Percentiles rank a stretch among this genome's conserved stretches.
phyloP scores from a whole-genome alignment of 345 rosid genomes.

The Rhizophora apiculata region DNA sequence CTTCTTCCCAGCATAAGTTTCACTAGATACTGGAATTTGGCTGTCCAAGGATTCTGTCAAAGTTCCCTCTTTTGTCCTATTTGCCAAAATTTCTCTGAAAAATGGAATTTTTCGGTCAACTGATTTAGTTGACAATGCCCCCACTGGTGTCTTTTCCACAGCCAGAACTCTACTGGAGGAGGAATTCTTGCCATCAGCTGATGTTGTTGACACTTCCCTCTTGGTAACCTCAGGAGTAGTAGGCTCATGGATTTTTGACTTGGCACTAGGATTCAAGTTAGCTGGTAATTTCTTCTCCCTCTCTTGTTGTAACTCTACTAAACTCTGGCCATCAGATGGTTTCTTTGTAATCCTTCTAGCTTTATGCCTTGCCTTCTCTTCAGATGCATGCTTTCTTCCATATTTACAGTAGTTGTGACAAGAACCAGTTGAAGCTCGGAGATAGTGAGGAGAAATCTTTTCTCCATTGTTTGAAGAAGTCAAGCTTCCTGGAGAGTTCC shows the following conservation, averaged over 20 bases:
- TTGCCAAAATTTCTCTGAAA: slow-evolving; percentile 7
- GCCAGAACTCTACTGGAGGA: background rate
- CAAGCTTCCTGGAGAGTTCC: slow-evolving; percentile 41
- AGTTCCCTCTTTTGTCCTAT: slow-evolving; percentile 6
- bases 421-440: slow-evolving; percentile 70
- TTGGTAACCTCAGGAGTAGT: slow-evolving; percentile 25
- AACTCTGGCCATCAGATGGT: slow-evolving; percentile 32
- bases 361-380: slow-evolving; percentile 40
- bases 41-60: slow-evolving; percentile 12
- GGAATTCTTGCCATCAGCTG: slow-evolving; percentile 1
- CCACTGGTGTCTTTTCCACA: background rate
- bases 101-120: slow-evolving; percentile 14
- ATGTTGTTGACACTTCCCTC: slow-evolving; percentile 22
- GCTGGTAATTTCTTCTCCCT: slow-evolving; percentile 28
- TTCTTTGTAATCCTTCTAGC: slow-evolving; percentile 39
- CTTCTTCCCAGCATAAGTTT: background rate
- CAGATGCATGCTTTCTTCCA: slow-evolving; percentile 49
- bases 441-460: slow-evolving; percentile 52
- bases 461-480: slow-evolving; percentile 34
- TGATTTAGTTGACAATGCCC: slow-evolving; percentile 11
- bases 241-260: slow-evolving; percentile 7
- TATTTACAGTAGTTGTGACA: slow-evolving; percentile 84
- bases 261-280: slow-evolving; percentile 25
- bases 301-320: slow-evolving; percentile 28
- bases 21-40: background rate